A percentile compares a stretch with the other conserved stretches of the same genome.
Evolutionary conservation across 2,329 filamentous ascomycete species (phyloP).

Genomic region (Ophiostoma ulmi): DNA sequence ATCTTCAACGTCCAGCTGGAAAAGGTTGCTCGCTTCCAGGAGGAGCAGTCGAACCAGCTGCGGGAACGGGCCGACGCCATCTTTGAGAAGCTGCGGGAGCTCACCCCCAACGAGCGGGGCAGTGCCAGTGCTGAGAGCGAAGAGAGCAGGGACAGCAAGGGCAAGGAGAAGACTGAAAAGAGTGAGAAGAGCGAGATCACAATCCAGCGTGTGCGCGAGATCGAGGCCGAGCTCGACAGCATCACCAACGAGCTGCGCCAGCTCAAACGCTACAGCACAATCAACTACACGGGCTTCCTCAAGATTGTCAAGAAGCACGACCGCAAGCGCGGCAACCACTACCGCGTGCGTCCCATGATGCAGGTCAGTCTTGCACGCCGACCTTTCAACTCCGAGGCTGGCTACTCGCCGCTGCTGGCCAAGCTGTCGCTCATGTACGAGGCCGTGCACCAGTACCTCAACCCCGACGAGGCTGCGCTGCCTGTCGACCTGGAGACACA

Average conservation of each 20-base stretch:
- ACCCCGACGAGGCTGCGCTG: constrained; percentile 41
- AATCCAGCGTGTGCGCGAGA: constrained; percentile 57
- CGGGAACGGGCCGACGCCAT: constrained; percentile 50
- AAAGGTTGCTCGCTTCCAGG: constrained; percentile 88
- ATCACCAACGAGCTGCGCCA: constrained; percentile 90
- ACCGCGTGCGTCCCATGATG: constrained; percentile 86
- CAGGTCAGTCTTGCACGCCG: constrained; percentile 82
- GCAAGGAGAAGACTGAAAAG: constrained; percentile 30
- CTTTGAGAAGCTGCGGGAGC: constrained; percentile 70
- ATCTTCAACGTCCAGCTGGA: constrained; percentile 91
- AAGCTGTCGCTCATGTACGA: constrained; percentile 94
- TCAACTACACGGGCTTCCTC: constrained; percentile 96
- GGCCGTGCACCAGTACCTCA: constrained; percentile 79
- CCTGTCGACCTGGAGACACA: constrained; percentile 48
- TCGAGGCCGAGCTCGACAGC: constrained; percentile 72
- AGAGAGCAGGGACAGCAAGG: constrained; percentile 23
- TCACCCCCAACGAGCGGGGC: constrained; percentile 61
- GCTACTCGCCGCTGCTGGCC: constrained; percentile 84
- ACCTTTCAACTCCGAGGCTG: constrained; percentile 87
- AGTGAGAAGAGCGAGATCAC: constrained; percentile 45
- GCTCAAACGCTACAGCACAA: constrained; percentile 87
- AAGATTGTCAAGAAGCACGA: constrained; percentile 99
- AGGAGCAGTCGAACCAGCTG: constrained; percentile 61
- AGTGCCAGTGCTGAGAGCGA: constrained; percentile 39
- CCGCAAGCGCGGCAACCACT: constrained; percentile 77